A percentile compares a stretch with the other conserved stretches of the same genome.
Conservation (phyloP, 1,284 basidiomycete species). For the Tylopilus orsonianus region DNA sequence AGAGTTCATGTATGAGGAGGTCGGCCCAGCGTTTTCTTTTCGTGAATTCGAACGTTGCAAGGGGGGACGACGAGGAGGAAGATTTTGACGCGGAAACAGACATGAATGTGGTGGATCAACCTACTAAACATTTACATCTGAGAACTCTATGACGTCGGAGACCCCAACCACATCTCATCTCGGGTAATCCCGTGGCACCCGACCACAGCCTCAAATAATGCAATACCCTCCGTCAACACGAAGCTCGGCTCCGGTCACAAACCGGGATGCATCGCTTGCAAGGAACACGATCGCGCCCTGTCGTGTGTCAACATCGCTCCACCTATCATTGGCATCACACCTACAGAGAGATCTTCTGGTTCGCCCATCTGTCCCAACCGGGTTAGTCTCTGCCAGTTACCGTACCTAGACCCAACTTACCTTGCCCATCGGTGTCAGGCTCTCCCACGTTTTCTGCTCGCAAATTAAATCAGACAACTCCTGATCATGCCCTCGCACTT, state of each 20-base stretch:
- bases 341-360: slow-evolving; percentile 70
- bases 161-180: slow-evolving; percentile 6
- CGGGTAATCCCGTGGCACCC: slow-evolving; percentile 15
- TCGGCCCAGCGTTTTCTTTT: slow-evolving; percentile 86
- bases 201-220: slow-evolving; percentile 45
- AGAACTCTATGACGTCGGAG: slow-evolving; percentile 27
- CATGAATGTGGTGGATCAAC: slow-evolving; percentile 16
- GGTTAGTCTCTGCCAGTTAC: slow-evolving; percentile 7
- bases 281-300: slow-evolving; percentile 85
- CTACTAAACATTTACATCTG: neutral
- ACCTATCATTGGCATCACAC: slow-evolving; percentile 27
- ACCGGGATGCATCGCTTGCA: slow-evolving; percentile 81
- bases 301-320: slow-evolving; percentile 7
- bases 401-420: slow-evolving; percentile 40
- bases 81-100: slow-evolving; percentile 20
- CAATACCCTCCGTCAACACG: slow-evolving; percentile 88
- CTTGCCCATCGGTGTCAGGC: slow-evolving; percentile 85
- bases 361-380: slow-evolving; percentile 62
- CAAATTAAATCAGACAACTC: slow-evolving; percentile 11
- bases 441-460: slow-evolving; percentile 81
- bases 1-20: slow-evolving; percentile 73
- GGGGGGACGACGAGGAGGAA: neutral
- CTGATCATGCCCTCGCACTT: slow-evolving; percentile 5
- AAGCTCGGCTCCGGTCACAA: slow-evolving; percentile 84
- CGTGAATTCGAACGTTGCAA: slow-evolving; percentile 69